A percentile compares a stretch with the other conserved stretches of the same genome.
phyloP scores from a whole-genome alignment of 2,329 filamentous ascomycete species.

The Cladophialophora immunda region DNA sequence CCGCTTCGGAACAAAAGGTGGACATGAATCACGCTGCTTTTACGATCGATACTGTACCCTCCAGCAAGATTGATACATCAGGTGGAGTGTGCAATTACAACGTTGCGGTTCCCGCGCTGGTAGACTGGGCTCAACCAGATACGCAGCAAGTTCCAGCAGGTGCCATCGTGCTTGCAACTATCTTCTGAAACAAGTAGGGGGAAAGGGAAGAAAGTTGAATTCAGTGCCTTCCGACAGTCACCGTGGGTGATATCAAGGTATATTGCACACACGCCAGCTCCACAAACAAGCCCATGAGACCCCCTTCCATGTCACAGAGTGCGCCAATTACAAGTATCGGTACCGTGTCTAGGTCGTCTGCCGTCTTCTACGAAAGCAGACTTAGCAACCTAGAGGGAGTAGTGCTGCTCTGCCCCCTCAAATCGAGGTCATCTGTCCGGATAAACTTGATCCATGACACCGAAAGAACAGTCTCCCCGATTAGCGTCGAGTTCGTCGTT shows the following conservation, averaged over 20 bases:
- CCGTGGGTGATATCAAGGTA: not conserved
- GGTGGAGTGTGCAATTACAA: not conserved
- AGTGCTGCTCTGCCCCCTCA: not conserved
- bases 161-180: not conserved
- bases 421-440: not conserved
- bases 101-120: not conserved
- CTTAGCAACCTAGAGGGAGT: not conserved
- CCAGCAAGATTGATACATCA: no score
- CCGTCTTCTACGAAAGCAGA: not conserved
- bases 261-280: not conserved
- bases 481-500: not conserved
- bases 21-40: not conserved
- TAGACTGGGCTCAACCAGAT: not conserved
- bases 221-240: not conserved
- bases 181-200: not conserved
- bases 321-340: not conserved
- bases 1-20: not conserved
- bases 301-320: not conserved
- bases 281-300: not conserved
- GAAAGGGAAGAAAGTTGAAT: not conserved
- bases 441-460: not conserved
- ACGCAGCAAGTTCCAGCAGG: not conserved
- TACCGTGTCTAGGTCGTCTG: not conserved
- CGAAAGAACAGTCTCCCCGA: not conserved
- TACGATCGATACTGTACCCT: not conserved